A percentile compares a stretch with the other conserved stretches of the same genome.
Evolutionary conservation across 768 basidiomycete genomes (phyloP).

Genomic region (Podaxis sp.): DNA sequence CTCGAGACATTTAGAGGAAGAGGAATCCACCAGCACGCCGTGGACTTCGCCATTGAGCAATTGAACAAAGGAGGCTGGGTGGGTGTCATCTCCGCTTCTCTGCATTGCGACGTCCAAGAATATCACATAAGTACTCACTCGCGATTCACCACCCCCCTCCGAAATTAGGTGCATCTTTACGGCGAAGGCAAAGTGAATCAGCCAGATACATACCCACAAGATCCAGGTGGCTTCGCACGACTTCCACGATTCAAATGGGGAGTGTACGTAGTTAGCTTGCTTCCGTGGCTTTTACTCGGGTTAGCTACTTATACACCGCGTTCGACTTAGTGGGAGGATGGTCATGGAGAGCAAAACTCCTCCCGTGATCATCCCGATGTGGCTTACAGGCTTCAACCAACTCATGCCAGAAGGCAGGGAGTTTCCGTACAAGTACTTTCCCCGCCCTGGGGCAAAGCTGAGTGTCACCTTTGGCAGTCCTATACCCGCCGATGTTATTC

Average conservation of each 20-base stretch:
- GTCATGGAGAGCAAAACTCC: constrained; percentile 58
- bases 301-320: constrained; percentile 4
- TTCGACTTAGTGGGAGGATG: constrained; percentile 67
- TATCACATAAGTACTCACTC: background rate
- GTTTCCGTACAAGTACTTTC: constrained; percentile 71
- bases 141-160: background rate
- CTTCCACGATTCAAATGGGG: constrained; percentile 94
- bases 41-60: constrained; percentile 79
- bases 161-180: constrained; percentile 78
- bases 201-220: constrained; percentile 45
- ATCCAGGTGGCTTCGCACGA: constrained; percentile 39
- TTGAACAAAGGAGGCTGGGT: constrained; percentile 88
- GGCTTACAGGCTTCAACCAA: constrained; percentile 83
- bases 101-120: constrained; percentile 3
- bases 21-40: constrained; percentile 84
- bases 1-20: constrained; percentile 90
- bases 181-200: constrained; percentile 90
- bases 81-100: constrained; percentile 24
- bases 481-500: constrained; percentile 36
- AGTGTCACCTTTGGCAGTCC: constrained; percentile 82
- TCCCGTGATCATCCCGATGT: constrained; percentile 89
- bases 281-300: background rate
- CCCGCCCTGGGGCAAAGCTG: constrained; percentile 59
- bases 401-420: constrained; percentile 87
- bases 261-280: constrained; percentile 55